A percentile compares a stretch with the other conserved stretches of the same genome.
phyloP scores from a whole-genome alignment of 441 rosid genomes.

The Mallotus repandus region DNA sequence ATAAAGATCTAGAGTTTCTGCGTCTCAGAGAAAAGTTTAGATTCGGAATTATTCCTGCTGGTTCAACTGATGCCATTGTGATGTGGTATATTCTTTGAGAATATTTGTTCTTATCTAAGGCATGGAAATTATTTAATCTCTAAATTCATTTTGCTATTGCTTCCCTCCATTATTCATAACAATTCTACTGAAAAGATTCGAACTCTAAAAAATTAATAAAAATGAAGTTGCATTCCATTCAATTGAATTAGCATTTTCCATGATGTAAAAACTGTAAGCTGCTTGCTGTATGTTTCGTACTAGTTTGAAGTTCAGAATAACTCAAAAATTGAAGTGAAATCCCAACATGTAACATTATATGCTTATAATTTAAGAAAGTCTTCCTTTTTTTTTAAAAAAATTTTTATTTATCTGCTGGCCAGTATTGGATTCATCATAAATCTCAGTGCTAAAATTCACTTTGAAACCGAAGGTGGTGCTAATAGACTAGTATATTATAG shows the following conservation, averaged over 20 bases:
- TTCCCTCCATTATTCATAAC: background rate
- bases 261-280: background rate
- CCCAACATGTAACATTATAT: background rate
- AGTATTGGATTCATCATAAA: background rate
- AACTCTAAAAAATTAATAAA: background rate
- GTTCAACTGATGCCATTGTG: constrained; percentile 90
- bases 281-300: background rate
- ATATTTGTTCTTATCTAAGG: constrained; percentile 8
- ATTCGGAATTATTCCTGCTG: constrained; percentile 90
- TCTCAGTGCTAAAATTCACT: background rate
- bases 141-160: constrained; percentile 1
- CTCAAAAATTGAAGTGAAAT: background rate
- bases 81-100: constrained; percentile 56
- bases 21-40: constrained; percentile 50
- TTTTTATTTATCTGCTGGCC: background rate
- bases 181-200: background rate
- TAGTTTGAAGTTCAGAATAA: constrained; percentile 1
- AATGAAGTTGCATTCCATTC: background rate
- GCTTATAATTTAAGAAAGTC: background rate
- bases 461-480: background rate
- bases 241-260: background rate
- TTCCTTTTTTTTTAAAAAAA: background rate
- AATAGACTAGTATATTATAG: background rate
- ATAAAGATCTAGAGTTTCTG: constrained; percentile 42
- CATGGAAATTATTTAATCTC: constrained; percentile 5